Evolutionary conservation across 1,284 basidiomycete species (phyloP).

Genomic region (Ceratobasidium papillatum): DNA sequence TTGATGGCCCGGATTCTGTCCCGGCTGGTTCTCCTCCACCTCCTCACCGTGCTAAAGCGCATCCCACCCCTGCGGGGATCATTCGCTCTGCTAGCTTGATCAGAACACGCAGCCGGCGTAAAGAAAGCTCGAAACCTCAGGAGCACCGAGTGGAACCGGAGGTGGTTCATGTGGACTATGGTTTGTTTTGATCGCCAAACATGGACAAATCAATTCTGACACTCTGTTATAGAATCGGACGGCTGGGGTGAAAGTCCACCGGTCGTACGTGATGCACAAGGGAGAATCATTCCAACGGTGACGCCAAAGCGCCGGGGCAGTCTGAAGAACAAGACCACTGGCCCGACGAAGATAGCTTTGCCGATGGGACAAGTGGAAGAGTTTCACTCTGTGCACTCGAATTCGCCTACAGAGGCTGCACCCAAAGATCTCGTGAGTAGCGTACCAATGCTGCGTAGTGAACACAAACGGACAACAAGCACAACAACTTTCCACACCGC

Average conservation of each 20-base stretch:
- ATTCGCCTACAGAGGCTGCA: conserved; percentile 23
- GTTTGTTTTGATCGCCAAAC: conserved; percentile 17
- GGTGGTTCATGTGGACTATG: conserved; percentile 32
- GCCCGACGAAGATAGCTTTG: conserved; percentile 35
- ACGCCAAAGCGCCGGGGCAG: conserved; percentile 29
- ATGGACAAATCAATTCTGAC: conserved; percentile 5
- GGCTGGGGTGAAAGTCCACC: conserved; percentile 36
- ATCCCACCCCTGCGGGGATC: conserved; percentile 17
- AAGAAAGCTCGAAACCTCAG: conserved; percentile 19
- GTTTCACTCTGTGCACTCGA: conserved; percentile 33
- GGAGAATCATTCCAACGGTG: conserved; percentile 17
- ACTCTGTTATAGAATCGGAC: conserved; percentile 23
- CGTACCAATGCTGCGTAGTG: conserved; percentile 22
- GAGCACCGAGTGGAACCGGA: conserved; percentile 32
- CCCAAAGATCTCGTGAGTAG: conserved; percentile 33
- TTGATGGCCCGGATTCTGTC: conserved; percentile 9
- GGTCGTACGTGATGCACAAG: conserved; percentile 31
- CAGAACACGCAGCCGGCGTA: conserved; percentile 31
- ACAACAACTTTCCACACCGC: conserved; percentile 40
- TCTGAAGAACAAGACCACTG: conserved; percentile 18
- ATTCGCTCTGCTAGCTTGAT: conserved; percentile 39
- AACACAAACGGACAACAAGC: conserved; percentile 38
- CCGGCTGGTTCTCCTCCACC: neutral
- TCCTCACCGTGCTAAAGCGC: conserved; percentile 9
- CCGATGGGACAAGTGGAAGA: conserved; percentile 39